Evolutionary conservation across 2,329 filamentous ascomycete genomes (phyloP).

Genomic region (Amauroascus verrucosus): DNA sequence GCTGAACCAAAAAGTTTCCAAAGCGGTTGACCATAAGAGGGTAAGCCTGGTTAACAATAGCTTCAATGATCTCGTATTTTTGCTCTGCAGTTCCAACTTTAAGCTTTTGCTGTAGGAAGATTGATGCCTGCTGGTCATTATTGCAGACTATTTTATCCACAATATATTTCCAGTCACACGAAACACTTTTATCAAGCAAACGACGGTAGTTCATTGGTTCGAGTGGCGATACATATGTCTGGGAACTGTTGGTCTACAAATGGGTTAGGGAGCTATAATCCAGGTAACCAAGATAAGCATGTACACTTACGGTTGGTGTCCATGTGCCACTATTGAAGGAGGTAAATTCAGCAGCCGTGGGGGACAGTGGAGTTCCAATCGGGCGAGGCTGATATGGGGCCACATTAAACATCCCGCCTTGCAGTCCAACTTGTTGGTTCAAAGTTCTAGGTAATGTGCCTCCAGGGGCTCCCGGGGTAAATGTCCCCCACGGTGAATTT

Average conservation of each 20-base stretch:
- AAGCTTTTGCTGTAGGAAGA: slow-evolving; percentile 97
- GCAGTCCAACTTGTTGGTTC: slow-evolving; percentile 26
- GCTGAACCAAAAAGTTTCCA: slow-evolving; percentile 95
- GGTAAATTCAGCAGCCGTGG: slow-evolving; percentile 65
- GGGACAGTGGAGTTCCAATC: slow-evolving; percentile 57
- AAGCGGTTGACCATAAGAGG: slow-evolving; percentile 97
- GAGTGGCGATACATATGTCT: slow-evolving; percentile 73
- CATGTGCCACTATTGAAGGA: slow-evolving; percentile 31
- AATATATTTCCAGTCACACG: slow-evolving; percentile 98
- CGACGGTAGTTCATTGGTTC: slow-evolving; percentile 96
- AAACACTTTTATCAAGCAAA: slow-evolving; percentile 87
- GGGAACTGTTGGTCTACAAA: slow-evolving; percentile 41
- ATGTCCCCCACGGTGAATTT: slow-evolving; percentile 27
- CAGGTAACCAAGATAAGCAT: slow-evolving; percentile 14
- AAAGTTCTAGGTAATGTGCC: slow-evolving; percentile 23
- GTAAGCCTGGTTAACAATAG: slow-evolving; percentile 90
- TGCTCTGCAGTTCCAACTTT: slow-evolving; percentile 92
- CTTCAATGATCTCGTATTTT: slow-evolving; percentile 94
- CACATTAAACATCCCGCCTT: slow-evolving; percentile 27
- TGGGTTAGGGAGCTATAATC: slow-evolving; percentile 16
- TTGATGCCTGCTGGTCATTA: slow-evolving; percentile 97
- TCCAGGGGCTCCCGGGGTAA: slow-evolving; percentile 21
- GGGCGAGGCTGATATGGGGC: slow-evolving; percentile 45
- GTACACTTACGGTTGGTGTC: slow-evolving; percentile 45
- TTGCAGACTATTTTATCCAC: slow-evolving; percentile 99